These are phyloP conservation scores for Botrytis fragariae DNA, from an alignment of 2,329 filamentous ascomycete genomes.

Conservation along the genomic window DNA sequence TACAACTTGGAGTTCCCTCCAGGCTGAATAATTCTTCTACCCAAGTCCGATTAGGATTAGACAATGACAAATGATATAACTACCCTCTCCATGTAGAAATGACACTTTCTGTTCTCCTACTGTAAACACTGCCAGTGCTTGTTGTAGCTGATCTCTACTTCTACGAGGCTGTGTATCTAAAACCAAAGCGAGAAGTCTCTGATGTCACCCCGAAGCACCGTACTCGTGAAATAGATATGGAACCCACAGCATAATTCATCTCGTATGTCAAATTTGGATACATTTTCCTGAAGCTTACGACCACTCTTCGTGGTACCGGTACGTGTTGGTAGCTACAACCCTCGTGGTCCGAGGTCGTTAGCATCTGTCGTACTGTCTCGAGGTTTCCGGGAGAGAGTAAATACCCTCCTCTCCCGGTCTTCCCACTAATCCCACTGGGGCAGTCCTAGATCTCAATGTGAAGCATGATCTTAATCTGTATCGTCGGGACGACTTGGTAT, in stretches of 20 bases:
- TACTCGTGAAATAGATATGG: not conserved
- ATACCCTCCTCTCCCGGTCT: slow-evolving; percentile 14
- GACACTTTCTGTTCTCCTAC: not conserved
- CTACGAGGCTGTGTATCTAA: not conserved
- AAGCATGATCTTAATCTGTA: not conserved
- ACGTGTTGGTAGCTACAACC: not conserved
- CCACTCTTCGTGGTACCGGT: slow-evolving; percentile 1
- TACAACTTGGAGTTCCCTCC: not conserved
- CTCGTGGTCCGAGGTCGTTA: slow-evolving; percentile 12
- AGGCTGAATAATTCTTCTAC: not conserved
- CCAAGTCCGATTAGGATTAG: not conserved
- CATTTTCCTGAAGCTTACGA: slow-evolving; percentile 9
- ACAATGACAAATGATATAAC: not conserved
- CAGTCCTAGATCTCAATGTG: not conserved
- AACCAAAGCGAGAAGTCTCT: not conserved
- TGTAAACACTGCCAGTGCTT: not conserved
- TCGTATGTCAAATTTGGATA: not conserved
- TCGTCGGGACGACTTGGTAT: slow-evolving; percentile 6
- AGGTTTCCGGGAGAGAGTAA: slow-evolving; percentile 1
- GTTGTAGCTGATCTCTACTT: not conserved
- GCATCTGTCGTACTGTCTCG: slow-evolving; percentile 10
- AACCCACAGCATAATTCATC: slow-evolving; percentile 13
- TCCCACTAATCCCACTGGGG: not conserved
- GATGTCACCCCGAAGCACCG: not conserved
- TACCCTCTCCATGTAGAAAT: not conserved